Base-by-base conservation (phyloP, 306 rosid genomes). In the Heteromeles arbutifolia region DNA sequence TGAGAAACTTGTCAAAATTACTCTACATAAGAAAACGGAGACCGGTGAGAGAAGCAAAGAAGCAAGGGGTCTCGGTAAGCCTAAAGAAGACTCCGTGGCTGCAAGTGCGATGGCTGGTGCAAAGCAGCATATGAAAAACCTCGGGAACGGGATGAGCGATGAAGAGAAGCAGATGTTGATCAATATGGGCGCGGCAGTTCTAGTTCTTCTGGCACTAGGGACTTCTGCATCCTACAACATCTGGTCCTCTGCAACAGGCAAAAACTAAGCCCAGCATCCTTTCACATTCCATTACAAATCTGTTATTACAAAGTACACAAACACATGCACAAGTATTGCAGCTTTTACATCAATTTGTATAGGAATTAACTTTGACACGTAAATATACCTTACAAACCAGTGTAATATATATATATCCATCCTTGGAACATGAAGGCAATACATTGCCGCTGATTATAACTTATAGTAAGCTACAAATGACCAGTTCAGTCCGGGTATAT, bases 191-290 rank as follows among this genome's bases (percentile, higher is more conserved):
- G 91, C 81, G 67, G 90, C 90, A 39, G 28, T 76, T 81, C 77
- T 88, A 7, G 89, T 87, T 6, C 75, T 91, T 78, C 81, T 82
- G 31, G 90, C 87, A 18, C 22, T 85, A 43, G 91, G 96, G 78
- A 83, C 80, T 19, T 87, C 76, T 76, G 80, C 77, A 24, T 75
- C 84, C 15, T 81, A 70, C 76, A 75, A 29, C 56, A 81, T 82
- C 65, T 48, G 69, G 74, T 80, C 83, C 71, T 61, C 78, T 69
- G 57, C 67, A 34, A 73, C 64, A 79, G 28, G 59, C 64, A 53
- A 52, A 68, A 75, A 77, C 72, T 72, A 74, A 59, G 37, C 67
- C 29, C 13, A 9, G 14, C 2, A 57, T 13, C 66, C 22, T 17
- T 72, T 24, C 76, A 6, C 4, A 22, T 56, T 72, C 32, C 10